A percentile compares a stretch with the other conserved stretches of the same genome.
These are phyloP conservation scores for Brassica juncea DNA, from an alignment of 345 rosid genomes.

Conservation along the genomic window DNA sequence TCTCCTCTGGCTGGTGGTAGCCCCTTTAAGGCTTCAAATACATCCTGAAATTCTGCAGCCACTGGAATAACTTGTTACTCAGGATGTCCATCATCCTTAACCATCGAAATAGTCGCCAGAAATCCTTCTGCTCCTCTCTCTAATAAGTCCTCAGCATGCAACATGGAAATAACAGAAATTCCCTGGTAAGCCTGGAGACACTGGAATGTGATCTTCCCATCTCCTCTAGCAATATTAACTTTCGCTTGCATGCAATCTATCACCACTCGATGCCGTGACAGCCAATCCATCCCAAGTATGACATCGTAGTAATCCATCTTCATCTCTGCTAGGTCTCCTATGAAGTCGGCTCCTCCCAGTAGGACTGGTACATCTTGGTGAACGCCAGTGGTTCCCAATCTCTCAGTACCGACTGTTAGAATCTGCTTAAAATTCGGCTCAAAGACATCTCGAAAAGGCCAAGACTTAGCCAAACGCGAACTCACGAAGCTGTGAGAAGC, in stretches of 20 bases:
- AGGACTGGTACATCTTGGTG: background rate
- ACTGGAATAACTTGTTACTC: background rate
- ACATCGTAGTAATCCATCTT: background rate
- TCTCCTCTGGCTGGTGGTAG: no score
- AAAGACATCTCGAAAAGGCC: background rate
- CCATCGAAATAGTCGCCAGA: background rate
- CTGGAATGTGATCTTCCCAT: background rate
- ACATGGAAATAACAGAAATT: background rate
- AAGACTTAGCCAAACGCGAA: background rate
- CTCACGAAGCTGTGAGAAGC: background rate
- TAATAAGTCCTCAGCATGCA: background rate
- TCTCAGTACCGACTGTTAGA: background rate
- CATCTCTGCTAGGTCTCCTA: background rate
- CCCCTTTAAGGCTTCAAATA: no score
- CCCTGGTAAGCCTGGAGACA: background rate
- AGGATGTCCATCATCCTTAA: background rate
- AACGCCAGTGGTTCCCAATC: background rate
- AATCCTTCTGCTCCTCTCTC: background rate
- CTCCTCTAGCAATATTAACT: background rate
- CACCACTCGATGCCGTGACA: background rate
- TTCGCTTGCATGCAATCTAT: background rate
- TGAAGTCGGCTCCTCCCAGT: background rate
- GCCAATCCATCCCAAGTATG: background rate
- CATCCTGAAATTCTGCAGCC: background rate
- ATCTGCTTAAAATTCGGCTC: background rate